phyloP scores from a whole-genome alignment of 169 alveolate species.

The Plasmodium ovale region DNA sequence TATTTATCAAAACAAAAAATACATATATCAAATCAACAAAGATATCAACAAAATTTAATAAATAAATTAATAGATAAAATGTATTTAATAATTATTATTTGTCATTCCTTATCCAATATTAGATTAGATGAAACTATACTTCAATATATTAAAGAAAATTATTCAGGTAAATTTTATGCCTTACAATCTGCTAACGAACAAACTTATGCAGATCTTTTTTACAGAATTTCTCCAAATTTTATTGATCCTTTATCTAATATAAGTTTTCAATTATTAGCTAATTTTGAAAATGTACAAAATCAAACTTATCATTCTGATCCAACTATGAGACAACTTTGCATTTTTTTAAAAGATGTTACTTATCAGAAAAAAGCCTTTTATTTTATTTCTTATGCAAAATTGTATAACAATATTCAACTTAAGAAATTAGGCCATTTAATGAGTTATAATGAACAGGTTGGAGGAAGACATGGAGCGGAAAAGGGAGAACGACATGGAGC shows the following conservation, averaged over 20 bases:
- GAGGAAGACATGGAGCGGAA: conserved; percentile 81
- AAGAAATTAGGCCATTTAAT: conserved; percentile 81
- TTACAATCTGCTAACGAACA: conserved; percentile 86
- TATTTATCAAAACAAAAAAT: conserved; percentile 83
- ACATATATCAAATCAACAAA: conserved; percentile 82
- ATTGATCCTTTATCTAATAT: conserved; percentile 82
- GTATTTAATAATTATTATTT: conserved; percentile 86
- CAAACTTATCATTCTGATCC: conserved; percentile 79
- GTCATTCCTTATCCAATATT: conserved; percentile 81
- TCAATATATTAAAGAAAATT: conserved; percentile 87
- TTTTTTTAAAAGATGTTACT: conserved; percentile 83
- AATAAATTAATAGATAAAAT: conserved; percentile 84
- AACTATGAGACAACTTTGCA: conserved; percentile 78
- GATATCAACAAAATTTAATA: conserved; percentile 84
- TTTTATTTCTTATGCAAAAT: conserved; percentile 86
- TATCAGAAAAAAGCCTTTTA: conserved; percentile 84
- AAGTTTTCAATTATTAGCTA: conserved; percentile 62
- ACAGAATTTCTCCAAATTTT: conserved; percentile 87
- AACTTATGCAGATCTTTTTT: conserved; percentile 84
- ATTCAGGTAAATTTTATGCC: conserved; percentile 86
- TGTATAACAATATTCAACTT: conserved; percentile 84
- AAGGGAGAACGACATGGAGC: too few relatives aligned
- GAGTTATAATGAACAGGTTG: conserved; percentile 73
- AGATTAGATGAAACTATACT: conserved; percentile 85
- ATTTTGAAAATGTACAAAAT: conserved; percentile 75